Conservation (phyloP, 768 basidiomycete genomes). For the Mycena epipterygia region DNA sequence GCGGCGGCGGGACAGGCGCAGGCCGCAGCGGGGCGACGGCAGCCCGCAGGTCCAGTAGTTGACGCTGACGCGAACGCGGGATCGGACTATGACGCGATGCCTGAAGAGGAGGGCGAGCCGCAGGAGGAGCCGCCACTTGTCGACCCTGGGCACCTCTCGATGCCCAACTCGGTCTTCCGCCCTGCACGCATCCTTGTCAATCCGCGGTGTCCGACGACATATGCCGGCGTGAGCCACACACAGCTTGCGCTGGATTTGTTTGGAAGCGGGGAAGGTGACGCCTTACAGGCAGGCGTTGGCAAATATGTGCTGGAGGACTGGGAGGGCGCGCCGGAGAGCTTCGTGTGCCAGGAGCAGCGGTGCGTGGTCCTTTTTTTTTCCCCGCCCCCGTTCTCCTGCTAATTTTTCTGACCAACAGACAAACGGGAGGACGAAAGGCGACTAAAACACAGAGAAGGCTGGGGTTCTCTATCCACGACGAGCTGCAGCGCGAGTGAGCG, state of each 20-base stretch:
- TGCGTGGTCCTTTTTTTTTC: conserved; percentile 48
- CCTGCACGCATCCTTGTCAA: conserved; percentile 96
- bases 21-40: conserved; percentile 37
- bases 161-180: conserved; percentile 90
- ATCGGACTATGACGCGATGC: conserved; percentile 91
- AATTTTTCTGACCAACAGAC: conserved; percentile 53
- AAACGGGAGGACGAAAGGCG: conserved; percentile 91
- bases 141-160: conserved; percentile 59
- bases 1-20: conserved; percentile 41
- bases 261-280: conserved; percentile 78
- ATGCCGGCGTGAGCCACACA: conserved; percentile 97
- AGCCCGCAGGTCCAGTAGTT: conserved; percentile 40
- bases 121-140: conserved; percentile 54
- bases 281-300: conserved; percentile 58
- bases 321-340: conserved; percentile 97
- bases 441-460: conserved; percentile 90
- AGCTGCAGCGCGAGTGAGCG: conserved; percentile 55
- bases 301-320: conserved; percentile 95
- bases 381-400: conserved; percentile 14
- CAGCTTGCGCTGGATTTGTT: conserved; percentile 96
- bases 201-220: conserved; percentile 97
- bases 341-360: conserved; percentile 97
- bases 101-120: conserved; percentile 68
- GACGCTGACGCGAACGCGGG: conserved; percentile 88
- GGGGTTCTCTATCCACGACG: conserved; percentile 86